Evolutionary conservation across 1,139 yeast genomes (phyloP).

Genomic region (Magnusiomyces fungicola): DNA sequence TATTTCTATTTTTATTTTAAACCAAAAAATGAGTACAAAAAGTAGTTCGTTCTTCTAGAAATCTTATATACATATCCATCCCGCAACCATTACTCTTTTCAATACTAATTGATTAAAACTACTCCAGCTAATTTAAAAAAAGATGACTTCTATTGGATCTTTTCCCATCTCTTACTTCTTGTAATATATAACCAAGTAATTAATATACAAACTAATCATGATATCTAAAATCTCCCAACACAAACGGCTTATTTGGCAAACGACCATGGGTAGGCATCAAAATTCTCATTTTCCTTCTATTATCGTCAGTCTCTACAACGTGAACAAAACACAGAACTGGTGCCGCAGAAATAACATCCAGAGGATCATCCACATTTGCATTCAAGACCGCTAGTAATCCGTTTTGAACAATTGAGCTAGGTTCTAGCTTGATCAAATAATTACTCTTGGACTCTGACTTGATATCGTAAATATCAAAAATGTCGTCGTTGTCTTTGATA

Average conservation of each 20-base stretch:
- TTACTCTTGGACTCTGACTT: conserved; percentile 8
- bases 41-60: too few relatives aligned
- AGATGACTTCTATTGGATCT: too few relatives aligned
- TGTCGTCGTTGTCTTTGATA: background rate
- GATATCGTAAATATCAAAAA: background rate
- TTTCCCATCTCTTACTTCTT: too few relatives aligned
- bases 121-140: too few relatives aligned
- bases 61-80: too few relatives aligned
- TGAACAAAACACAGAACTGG: conserved; percentile 61
- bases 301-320: conserved; percentile 57
- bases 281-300: conserved; percentile 60
- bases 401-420: conserved; percentile 57
- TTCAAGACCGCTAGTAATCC: conserved; percentile 68
- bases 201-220: conserved; percentile 50
- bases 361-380: conserved; percentile 43
- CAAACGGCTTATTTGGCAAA: conserved; percentile 61
- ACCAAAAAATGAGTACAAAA: too few relatives aligned
- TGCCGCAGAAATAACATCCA: conserved; percentile 46
- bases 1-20: too few relatives aligned
- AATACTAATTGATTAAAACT: too few relatives aligned
- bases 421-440: conserved; percentile 37
- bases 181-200: too few relatives aligned
- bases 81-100: too few relatives aligned
- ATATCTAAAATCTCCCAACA: conserved; percentile 63
- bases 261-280: conserved; percentile 84